Percentiles rank a stretch among this genome's conserved stretches.
Conservation (phyloP, 1,139 yeast species). For the Diutina sp. region DNA sequence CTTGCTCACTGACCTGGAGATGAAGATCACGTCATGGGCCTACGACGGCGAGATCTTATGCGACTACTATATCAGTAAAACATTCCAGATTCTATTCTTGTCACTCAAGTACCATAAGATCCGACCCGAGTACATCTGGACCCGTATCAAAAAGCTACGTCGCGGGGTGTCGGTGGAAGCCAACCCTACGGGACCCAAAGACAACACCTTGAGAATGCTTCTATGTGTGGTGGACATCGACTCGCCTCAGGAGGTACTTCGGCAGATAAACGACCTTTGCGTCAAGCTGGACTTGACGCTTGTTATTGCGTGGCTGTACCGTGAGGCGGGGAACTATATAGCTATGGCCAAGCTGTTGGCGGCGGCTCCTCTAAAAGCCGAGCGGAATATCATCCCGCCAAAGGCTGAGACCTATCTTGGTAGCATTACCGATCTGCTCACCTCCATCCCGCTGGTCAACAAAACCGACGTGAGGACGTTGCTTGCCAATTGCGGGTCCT, state of each 20-base stretch:
- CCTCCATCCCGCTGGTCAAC: conserved; percentile 41
- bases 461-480: conserved; percentile 47
- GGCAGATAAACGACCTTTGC: conserved; percentile 60
- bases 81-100: conserved; percentile 58
- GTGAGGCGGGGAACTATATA: conserved; percentile 77
- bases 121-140: conserved; percentile 77
- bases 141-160: conserved; percentile 44
- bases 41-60: conserved; percentile 25
- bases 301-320: conserved; percentile 68
- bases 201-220: conserved; percentile 43
- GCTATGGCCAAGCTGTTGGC: conserved; percentile 10
- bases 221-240: conserved; percentile 72
- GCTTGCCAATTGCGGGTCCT: conserved; percentile 38
- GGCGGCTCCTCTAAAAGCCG: not conserved
- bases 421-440: conserved; percentile 11
- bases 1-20: conserved; percentile 21
- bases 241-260: conserved; percentile 53
- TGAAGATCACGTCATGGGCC: conserved; percentile 26
- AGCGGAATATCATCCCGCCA: not conserved
- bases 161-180: conserved; percentile 12
- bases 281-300: conserved; percentile 60
- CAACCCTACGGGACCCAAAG: conserved; percentile 8
- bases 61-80: conserved; percentile 57
- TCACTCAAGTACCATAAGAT: conserved; percentile 74
- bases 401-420: not conserved